Base-by-base conservation (phyloP, 2,329 filamentous ascomycete species). In the Fusarium piperis region DNA sequence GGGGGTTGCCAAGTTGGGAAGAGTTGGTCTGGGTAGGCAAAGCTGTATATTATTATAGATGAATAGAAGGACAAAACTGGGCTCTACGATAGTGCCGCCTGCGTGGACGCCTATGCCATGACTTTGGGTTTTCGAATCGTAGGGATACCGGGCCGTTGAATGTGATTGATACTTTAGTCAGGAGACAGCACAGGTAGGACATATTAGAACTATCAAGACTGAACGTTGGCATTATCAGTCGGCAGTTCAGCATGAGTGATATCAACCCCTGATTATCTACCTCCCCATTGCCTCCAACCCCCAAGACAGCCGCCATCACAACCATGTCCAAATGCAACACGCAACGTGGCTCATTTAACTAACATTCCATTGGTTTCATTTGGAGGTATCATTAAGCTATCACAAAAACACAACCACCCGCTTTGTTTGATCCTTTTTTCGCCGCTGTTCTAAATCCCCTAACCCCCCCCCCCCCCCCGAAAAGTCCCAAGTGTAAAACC, bases 311-410 rank as follows among this genome's bases (percentile, higher is more conserved):
- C 20, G 26, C 39, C 39, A 44, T 26, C 13, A 26, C 8, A 44
- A 44, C 20, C 39, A 44, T 44, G 23, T 8, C 41, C 8, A 26
- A 26, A 32, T 12, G 18, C 12, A 23, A 41, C 41, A 46, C 15
- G 7, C n/a, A 48, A 30, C 44, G 16, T 16, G 33, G 12, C 46
- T 30, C 44, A 48, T 48, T 16, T 15, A 48, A 52, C 30, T 70
- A 57, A 59, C 65, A 75, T 68, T 73, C 63, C 63, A 70, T 65
- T 51, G 59, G 39, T 69, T 70, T 70, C 72, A 67, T 73, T 74
- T 70, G 68, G 70, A 78, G 78, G 78, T 79, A 79, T 79, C 78
- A 78, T 79, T 74, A 73, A 75, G 67, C 59, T 74, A 68, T 72
- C 64, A 71, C 71, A 76, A 72, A 72, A 75, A 68, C 65, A 73